These are phyloP conservation scores for Umbellularia californica DNA, from an alignment of 164 flowering plant genomes.

Conservation along the genomic window DNA sequence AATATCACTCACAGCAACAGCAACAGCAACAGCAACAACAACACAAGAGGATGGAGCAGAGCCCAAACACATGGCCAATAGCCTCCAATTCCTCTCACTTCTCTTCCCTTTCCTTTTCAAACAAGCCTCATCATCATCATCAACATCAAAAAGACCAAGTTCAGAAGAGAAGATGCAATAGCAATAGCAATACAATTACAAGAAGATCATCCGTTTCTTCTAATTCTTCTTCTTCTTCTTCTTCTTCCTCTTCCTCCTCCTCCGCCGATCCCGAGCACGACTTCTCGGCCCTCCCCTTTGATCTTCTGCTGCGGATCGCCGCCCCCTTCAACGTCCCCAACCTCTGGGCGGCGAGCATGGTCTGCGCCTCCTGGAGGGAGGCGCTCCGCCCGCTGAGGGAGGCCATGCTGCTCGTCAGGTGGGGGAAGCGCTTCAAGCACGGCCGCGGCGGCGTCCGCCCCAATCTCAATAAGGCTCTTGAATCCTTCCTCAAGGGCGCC, in stretches of 20 bases:
- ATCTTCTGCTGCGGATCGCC: slow-evolving; percentile 48
- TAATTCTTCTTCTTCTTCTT: not conserved
- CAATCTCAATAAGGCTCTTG: slow-evolving; percentile 63
- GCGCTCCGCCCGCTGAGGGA: slow-evolving; percentile 77
- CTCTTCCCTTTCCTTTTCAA: slow-evolving; percentile 8
- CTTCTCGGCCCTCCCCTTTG: slow-evolving; percentile 68
- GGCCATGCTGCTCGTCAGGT: slow-evolving; percentile 65
- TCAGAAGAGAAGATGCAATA: slow-evolving; percentile 6
- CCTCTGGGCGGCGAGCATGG: slow-evolving; percentile 64
- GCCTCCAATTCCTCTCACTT: not conserved
- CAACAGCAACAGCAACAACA: no score
- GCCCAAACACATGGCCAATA: not conserved
- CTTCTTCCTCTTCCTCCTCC: not conserved
- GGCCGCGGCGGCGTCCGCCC: slow-evolving; percentile 68
- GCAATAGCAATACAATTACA: not conserved
- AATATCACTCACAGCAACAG: no score
- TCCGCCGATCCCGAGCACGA: slow-evolving; percentile 13
- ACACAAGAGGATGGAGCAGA: no score
- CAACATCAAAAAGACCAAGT: not conserved
- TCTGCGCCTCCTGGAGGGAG: slow-evolving; percentile 75
- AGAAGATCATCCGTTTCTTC: not conserved
- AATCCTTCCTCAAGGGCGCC: slow-evolving; percentile 78
- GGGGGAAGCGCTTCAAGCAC: slow-evolving; percentile 93
- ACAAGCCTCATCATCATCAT: no score
- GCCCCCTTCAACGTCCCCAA: slow-evolving; percentile 52